Base-by-base conservation (phyloP, 2,329 filamentous ascomycete species). In the Dothideomycetes sp. region DNA sequence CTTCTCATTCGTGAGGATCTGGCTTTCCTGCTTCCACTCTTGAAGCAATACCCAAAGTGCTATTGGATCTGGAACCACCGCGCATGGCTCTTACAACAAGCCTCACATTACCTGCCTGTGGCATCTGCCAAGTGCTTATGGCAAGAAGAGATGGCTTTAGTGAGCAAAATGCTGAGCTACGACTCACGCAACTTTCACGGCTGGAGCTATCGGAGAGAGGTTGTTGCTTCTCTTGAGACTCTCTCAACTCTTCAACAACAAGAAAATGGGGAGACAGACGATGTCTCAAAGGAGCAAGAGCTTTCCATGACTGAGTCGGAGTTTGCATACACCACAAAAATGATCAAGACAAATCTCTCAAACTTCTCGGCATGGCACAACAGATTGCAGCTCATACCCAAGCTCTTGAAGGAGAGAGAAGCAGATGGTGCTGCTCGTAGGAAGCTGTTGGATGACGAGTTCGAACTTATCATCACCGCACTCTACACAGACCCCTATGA, bases 21-120 rank as follows among this genome's bases (percentile, higher is more conserved):
- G 23, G 66, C 68, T 33, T 94, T 95, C 56, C 80, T 89, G 23
- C 76, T 95, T 28, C 84, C 85, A 1, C 72, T 98, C 15, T 74
- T 98, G 35, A 73, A 84, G 49, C 78, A 86, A 50, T 89, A 78
- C 50, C 91, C 91, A 5, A 98, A 98, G 61, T 96, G 91, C 70
- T 98, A 98, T 67, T 96, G 91, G 89, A 89, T 98, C 55, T 98
- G 91, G 91, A 94, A 94, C 52, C 89, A 95, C 62, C 80, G 91
- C 19, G 64, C 82, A 32, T 98, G 91, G 88, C 68, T 89, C 3
- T 69, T 98, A 11, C 68, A 80, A 41, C 76, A 85, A 58, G 79
- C 80, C 23, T 83, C 82, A 33, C 58, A 69, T 10, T 68, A 79
- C 13, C 68, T 94, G 8, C 72, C 77, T 2, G 47, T 62, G 1